Evolutionary conservation across 1,284 basidiomycete genomes (phyloP), one percentile per base, ranked within the genome.

Genomic region (Irpex rosettiformis): DNA sequence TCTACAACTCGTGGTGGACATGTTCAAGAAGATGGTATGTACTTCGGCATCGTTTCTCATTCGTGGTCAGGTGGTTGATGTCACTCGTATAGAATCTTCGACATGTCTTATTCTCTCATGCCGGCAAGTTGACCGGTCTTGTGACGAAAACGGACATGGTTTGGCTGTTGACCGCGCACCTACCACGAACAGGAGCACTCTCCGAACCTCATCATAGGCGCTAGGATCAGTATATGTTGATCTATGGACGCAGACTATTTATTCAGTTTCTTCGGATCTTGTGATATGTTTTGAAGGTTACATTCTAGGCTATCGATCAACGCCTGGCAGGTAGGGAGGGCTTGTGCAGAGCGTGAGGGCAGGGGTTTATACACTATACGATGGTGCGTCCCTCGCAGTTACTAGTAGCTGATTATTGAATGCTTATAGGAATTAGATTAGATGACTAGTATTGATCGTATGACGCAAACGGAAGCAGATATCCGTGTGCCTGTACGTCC

Each of bases 71-170:
- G n/a, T n/a, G n/a, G n/a, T n/a, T n/a, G n/a, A n/a, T n/a, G n/a
- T n/a, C n/a, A n/a, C n/a, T n/a, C n/a, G n/a, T 22, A 10, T 64
- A 90, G 87, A 89, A 86, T 65, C 67, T 89, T 13, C 81, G 84
- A 13, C 84, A 86, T 66, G 79, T 89, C 25, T 70, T 89, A 53
- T 88, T 90, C 68, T 85, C 86, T 1, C 76, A 83, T 51, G 74
- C 74, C 33, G 86, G 87, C 7, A 74, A 76, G 61, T 69, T 89
- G 57, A 78, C 75, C 11, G 88, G 88, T 6, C 78, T 90, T 76
- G 77, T 86, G 47, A 88, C 86, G 3, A 88, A 87, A 72, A 76
- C 80, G 24, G 86, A 89, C 66, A 77, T 88, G n/a, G 84, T 85
- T 10, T 73, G 79, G 40, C 66, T 88, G 54, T 69, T 88, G 61